Base-by-base conservation (phyloP, 1,284 basidiomycete genomes). In the Fistulinella staudtii region DNA sequence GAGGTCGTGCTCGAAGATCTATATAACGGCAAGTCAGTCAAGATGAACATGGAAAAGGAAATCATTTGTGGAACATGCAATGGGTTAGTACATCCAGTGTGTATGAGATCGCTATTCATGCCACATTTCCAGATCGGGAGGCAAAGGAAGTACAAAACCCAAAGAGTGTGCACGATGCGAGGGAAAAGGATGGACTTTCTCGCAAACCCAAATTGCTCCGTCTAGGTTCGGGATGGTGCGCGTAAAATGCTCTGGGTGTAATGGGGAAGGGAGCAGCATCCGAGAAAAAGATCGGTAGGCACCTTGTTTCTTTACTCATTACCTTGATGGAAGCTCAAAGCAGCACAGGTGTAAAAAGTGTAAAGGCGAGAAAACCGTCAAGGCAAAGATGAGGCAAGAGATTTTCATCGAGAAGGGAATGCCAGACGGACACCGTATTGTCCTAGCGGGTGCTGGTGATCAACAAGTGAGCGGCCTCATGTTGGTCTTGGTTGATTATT, bases 1-100 rank as follows among this genome's bases (percentile, higher is more conserved):
- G 76, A 88, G 15, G 90, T 97, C 46, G 85, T 88, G 4, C 75
- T 99, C 27, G 93, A 96, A 64, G 94, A 98, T 63, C 72, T 95
- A 22, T 98, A 93, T 68, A 89, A 86, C 49, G 95, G 95, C 25
- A 94, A 93, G 66, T 79, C 79, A 13, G 85, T 95, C 37, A 88
- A 86, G 60, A 85, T 98, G 73, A 89, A 85, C 55, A 80, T 97
- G 70, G 89, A 94, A 66, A 85, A 91, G 58, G 84, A 93, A 61
- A 71, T 86, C 11, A 70, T 89, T 6, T 98, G 94, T 66, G 72
- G 73, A 18, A 66, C 71, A 6, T 99, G 95, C 65, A 80, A 85
- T 63, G 94, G 93, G 80, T 89, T 55, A 43, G 79, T 68, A 25
- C 36, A 31, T 49, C n/a, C 6, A 33, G 28, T 14, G 17, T 33